phyloP scores from a whole-genome alignment of 140 eudicot genomes.

The Flaveria floridana region DNA sequence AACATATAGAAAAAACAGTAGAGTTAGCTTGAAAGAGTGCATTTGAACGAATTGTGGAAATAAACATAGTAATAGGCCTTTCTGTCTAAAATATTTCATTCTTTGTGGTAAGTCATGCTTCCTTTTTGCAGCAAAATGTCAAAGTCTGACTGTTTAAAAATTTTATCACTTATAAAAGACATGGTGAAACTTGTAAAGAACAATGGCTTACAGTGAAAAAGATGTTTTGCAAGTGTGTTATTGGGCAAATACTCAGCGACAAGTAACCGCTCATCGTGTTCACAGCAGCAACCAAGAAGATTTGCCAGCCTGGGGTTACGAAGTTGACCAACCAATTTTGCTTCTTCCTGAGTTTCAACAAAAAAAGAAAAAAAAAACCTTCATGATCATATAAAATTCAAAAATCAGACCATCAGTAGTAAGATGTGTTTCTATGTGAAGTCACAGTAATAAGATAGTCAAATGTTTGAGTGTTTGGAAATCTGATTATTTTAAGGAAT shows the following conservation, averaged over 20 bases:
- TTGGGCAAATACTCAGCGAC: conserved; percentile 77
- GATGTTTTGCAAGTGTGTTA: conserved; percentile 79
- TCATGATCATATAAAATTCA: neutral
- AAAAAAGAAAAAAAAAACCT: neutral
- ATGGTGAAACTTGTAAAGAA: conserved; percentile 9
- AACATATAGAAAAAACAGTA: neutral
- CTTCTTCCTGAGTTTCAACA: conserved; percentile 58
- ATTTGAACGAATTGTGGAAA: neutral
- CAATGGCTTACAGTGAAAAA: conserved; percentile 63
- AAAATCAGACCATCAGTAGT: no score
- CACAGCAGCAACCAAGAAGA: conserved; percentile 75
- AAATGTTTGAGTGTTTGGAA: neutral
- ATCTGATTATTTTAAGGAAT: neutral
- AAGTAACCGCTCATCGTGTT: conserved; percentile 65
- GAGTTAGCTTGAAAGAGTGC: neutral
- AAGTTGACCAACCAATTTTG: conserved; percentile 63
- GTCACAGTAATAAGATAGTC: neutral
- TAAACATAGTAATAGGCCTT: neutral
- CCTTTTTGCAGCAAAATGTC: neutral
- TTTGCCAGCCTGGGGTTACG: conserved; percentile 64
- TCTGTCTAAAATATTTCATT: no score
- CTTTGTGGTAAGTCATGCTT: neutral
- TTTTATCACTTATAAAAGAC: neutral
- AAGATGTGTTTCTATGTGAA: neutral
- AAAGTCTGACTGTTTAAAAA: neutral